Evolutionary conservation across 1,139 yeast genomes (phyloP), one percentile per base, ranked within the genome.

Genomic region (Geotrichum carabidarum): DNA sequence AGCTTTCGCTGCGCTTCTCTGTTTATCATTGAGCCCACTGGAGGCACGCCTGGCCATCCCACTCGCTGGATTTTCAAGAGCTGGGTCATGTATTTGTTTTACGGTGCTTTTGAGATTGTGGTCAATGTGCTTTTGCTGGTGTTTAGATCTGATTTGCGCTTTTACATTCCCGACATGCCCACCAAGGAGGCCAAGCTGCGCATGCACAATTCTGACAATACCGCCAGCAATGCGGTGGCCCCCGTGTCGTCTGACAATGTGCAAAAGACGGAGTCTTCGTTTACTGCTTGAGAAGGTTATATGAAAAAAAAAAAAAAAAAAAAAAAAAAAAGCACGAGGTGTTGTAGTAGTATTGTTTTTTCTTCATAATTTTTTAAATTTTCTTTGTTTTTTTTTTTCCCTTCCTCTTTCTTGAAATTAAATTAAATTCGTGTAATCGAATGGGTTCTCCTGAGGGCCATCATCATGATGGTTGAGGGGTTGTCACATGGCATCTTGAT

Each of bases 121-220:
- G 78, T 83, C 56, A 76, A 82, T 56, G 59, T 81, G 6, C 56
- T 82, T 46, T 83, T 82, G 68, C 68, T 86, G 46, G 68, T 82
- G 32, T 82, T 83, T 44, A 75, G 94, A 65, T 80, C 83, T 50
- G 94, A 86, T 67, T 75, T 86, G 63, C 76, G 94, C 65, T 86
- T 86, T 71, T 86, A 86, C 75, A 81, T 88, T 68, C 93, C 93
- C 27, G 93, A 84, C 42, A 45, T 44, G 49, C 43, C 38, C n/a
- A 22, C 35, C n/a, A 18, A 27, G 44, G 31, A 34, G 32, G 32
- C 50, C 8, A 5, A 27, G 11, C 2, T 17, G 7, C 38, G 11
- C 17, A 35, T n/a, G 17, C 22, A 17, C 1, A 41, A 35, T 12
- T 22, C 27, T 22, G 27, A 3, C 27, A 14, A 12, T 9, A 15